A percentile compares a stretch with the other conserved stretches of the same genome.
Evolutionary conservation across 352 stramenopile genomes (phyloP).

Genomic region (Thalassiosira mediterranea): DNA sequence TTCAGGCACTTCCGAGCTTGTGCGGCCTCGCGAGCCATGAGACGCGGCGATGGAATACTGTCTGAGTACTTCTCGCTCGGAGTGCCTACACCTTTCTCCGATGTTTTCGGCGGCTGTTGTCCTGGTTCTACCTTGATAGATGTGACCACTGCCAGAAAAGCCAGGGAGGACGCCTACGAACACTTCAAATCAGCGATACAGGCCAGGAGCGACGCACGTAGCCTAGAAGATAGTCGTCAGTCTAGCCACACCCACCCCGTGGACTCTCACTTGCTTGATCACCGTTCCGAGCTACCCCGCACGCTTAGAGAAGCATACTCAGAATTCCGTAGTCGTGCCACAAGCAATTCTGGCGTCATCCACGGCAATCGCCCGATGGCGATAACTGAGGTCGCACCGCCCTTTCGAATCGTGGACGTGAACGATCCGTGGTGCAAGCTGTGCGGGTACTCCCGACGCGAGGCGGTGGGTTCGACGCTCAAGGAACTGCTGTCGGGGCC

Average conservation of each 20-base stretch:
- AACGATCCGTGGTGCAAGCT: conserved; percentile 62
- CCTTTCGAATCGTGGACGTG: conserved; percentile 68
- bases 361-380: conserved; percentile 53
- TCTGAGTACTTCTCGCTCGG: conserved; percentile 16
- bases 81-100: background rate
- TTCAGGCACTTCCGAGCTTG: conserved; percentile 40
- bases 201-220: conserved; percentile 4
- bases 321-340: conserved; percentile 10
- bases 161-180: conserved; percentile 20
- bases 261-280: background rate
- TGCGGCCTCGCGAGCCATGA: conserved; percentile 24
- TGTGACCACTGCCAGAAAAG: conserved; percentile 1
- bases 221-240: background rate
- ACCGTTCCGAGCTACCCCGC: conserved; percentile 11
- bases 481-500: conserved; percentile 56
- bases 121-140: conserved; percentile 19
- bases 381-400: conserved; percentile 55
- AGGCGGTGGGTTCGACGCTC: conserved; percentile 61
- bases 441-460: conserved; percentile 63
- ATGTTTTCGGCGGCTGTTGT: background rate
- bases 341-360: no score
- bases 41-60: conserved; percentile 30
- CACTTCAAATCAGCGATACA: conserved; percentile 23
- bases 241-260: background rate
- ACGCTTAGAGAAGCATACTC: conserved; percentile 25